Percentiles rank a stretch among this genome's conserved stretches.
phyloP scores from a whole-genome alignment of 768 basidiomycete genomes.

The Naganishia antarctica region DNA sequence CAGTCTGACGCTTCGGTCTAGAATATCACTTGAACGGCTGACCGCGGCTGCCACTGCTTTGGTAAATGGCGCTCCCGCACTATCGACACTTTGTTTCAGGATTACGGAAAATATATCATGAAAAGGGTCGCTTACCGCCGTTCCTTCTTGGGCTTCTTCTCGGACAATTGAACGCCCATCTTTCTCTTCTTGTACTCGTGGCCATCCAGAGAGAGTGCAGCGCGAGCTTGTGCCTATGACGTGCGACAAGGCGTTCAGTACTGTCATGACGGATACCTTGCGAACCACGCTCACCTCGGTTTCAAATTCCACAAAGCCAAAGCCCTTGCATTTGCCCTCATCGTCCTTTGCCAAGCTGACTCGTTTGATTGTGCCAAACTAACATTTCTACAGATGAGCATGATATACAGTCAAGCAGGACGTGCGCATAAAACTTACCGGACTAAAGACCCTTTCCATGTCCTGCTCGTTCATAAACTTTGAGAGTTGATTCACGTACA shows the following conservation, averaged over 20 bases:
- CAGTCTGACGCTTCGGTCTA: conserved; percentile 65
- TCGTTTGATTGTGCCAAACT: conserved; percentile 81
- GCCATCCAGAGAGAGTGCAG: conserved; percentile 56
- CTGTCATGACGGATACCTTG: neutral
- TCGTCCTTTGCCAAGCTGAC: conserved; percentile 72
- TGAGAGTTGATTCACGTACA: conserved; percentile 82
- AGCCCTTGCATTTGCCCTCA: conserved; percentile 68
- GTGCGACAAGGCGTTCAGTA: too few species aligned
- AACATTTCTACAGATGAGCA: neutral
- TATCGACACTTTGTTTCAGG: neutral
- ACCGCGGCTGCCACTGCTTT: conserved; percentile 12
- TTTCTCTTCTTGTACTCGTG: conserved; percentile 81
- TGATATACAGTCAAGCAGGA: neutral
- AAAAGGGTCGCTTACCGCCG: neutral
- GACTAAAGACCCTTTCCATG: conserved; percentile 69
- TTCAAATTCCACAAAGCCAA: conserved; percentile 88
- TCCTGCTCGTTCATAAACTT: conserved; percentile 72
- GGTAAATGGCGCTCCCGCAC: conserved; percentile 1
- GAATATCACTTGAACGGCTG: conserved; percentile 6
- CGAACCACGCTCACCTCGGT: conserved; percentile 58
- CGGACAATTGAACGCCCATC: conserved; percentile 67
- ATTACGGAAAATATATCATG: neutral
- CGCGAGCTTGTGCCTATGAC: neutral
- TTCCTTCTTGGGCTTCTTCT: neutral
- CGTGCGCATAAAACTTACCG: conserved; percentile 54